phyloP scores from a whole-genome alignment of 2,329 filamentous ascomycete species.

The Leptographium flavum region DNA sequence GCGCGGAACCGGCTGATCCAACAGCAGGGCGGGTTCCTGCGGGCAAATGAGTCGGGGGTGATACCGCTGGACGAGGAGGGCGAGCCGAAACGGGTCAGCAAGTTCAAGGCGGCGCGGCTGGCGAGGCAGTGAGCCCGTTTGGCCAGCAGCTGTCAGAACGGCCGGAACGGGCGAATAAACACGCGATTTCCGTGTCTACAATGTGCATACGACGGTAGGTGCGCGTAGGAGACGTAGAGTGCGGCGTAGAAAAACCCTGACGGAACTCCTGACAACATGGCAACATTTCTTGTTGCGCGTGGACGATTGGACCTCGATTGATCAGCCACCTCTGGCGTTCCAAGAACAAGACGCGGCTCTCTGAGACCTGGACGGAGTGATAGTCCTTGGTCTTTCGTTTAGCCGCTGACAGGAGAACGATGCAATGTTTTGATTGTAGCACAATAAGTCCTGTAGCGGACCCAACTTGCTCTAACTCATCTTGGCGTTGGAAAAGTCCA shows the following conservation, averaged over 20 bases:
- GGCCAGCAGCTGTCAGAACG: no score
- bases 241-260: no score
- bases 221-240: no score
- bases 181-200: no score
- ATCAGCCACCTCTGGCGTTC: conserved; percentile 42
- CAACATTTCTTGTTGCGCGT: no score
- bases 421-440: no score
- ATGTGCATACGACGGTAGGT: no score
- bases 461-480: conserved; percentile 38
- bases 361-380: conserved; percentile 36
- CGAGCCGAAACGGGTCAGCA: conserved; percentile 49
- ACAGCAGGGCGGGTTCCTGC: conserved; percentile 67
- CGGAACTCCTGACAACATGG: conserved; percentile 16
- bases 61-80: conserved; percentile 56
- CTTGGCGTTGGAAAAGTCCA: conserved; percentile 60
- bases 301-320: conserved; percentile 29
- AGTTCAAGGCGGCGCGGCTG: conserved; percentile 60
- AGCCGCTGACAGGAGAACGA: conserved; percentile 40
- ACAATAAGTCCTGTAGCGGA: no score
- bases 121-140: no score
- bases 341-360: conserved; percentile 44
- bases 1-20: conserved; percentile 73
- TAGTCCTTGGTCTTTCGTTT: conserved; percentile 43
- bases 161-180: no score
- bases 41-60: conserved; percentile 52